phyloP scores from a whole-genome alignment of 202 grass and related monocot species.

The Elaeis oleifera region DNA sequence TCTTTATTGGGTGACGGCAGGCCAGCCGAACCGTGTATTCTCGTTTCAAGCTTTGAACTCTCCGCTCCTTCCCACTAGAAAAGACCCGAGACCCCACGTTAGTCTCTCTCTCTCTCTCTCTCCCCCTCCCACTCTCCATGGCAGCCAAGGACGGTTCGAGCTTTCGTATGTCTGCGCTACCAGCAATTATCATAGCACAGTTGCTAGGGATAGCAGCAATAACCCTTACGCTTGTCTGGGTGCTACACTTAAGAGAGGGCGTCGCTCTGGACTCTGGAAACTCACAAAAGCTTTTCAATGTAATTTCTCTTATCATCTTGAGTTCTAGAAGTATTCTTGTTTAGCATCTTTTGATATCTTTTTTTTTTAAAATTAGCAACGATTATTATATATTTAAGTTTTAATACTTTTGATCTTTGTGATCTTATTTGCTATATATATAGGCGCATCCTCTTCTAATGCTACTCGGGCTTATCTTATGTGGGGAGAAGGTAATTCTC shows the following conservation, averaged over 20 bases:
- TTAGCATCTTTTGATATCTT: too few relatives aligned
- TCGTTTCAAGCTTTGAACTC: too few relatives aligned
- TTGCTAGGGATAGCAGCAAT: slow-evolving; percentile 31
- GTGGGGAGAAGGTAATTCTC: slow-evolving; percentile 42
- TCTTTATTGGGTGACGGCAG: too few relatives aligned
- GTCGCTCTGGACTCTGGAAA: slow-evolving; percentile 14
- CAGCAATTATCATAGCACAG: slow-evolving; percentile 24
- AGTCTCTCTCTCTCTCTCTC: too few relatives aligned
- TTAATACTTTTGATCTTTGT: neutral
- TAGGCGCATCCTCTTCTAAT: slow-evolving; percentile 52
- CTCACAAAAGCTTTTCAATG: neutral
- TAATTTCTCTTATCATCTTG: neutral
- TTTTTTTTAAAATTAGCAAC: too few relatives aligned
- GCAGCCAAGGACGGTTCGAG: slow-evolving; percentile 35
- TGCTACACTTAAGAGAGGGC: slow-evolving; percentile 33
- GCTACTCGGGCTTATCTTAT: slow-evolving; percentile 45
- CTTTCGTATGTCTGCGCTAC: slow-evolving; percentile 29
- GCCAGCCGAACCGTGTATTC: too few relatives aligned
- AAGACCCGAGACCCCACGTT: too few relatives aligned
- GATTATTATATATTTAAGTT: neutral
- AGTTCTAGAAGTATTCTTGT: too few relatives aligned
- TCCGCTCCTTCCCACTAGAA: too few relatives aligned
- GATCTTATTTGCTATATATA: neutral
- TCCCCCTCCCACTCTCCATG: slow-evolving; percentile 8
- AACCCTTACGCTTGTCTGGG: slow-evolving; percentile 39